Conservation (phyloP, 2,329 filamentous ascomycete genomes). For the Pseudogymnoascus sp. region DNA sequence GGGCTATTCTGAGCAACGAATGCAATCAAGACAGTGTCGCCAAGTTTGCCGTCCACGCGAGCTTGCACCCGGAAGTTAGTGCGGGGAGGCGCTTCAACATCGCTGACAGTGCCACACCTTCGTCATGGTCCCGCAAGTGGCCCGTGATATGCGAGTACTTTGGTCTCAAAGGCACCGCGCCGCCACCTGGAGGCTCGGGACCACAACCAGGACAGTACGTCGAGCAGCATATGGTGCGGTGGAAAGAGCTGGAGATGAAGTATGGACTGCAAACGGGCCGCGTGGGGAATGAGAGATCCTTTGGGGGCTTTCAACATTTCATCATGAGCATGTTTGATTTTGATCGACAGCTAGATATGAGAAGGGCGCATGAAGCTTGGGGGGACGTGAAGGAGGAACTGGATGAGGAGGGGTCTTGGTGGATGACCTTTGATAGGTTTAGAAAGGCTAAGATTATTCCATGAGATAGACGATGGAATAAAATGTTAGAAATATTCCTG, state of each 20-base stretch:
- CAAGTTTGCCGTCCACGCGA: constrained; percentile 36
- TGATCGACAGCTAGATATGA: constrained; percentile 38
- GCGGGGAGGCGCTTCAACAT: constrained; percentile 36
- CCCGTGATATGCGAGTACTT: constrained; percentile 40
- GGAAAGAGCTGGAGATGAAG: too few species aligned
- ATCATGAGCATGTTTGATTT: constrained; percentile 31
- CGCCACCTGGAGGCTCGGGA: constrained; percentile 24
- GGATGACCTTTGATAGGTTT: constrained; percentile 36
- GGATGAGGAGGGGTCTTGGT: constrained; percentile 31
- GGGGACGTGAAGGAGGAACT: constrained; percentile 35
- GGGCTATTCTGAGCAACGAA: constrained; percentile 30
- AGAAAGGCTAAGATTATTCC: constrained; percentile 34
- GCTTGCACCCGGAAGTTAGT: constrained; percentile 34
- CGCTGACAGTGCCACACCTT: constrained; percentile 32
- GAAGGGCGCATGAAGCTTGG: constrained; percentile 31
- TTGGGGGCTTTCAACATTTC: not conserved
- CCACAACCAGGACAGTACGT: constrained; percentile 25
- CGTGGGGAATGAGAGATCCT: not conserved
- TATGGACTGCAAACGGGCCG: not conserved
- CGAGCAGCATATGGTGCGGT: constrained; percentile 8
- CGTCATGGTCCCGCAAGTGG: constrained; percentile 39
- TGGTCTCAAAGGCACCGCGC: constrained; percentile 35
- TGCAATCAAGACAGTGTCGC: constrained; percentile 32
- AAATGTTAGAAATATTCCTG: too few species aligned
- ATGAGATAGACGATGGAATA: not conserved